These are phyloP conservation scores for Neurospora sublineolata DNA, from an alignment of 495 filamentous ascomycete species.

Conservation along the genomic window DNA sequence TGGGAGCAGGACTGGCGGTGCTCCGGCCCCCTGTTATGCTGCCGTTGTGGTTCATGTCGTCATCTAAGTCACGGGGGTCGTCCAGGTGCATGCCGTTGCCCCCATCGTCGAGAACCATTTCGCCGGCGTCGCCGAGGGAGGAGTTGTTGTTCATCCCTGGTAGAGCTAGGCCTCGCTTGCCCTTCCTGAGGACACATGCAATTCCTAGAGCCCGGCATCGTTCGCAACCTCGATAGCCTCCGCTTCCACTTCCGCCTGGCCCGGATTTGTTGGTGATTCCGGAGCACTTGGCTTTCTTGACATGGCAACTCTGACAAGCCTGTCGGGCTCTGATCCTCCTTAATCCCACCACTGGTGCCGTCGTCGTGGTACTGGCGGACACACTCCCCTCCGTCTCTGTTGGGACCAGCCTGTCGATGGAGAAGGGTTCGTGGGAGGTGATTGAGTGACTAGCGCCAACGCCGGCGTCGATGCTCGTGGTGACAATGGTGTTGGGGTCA, in stretches of 20 bases:
- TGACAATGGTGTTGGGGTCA: conserved; percentile 23
- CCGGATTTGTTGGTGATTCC: conserved; percentile 28
- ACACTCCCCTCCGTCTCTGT: conserved; percentile 3
- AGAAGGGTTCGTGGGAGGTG: neutral
- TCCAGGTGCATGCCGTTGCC: conserved; percentile 5
- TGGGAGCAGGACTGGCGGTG: neutral
- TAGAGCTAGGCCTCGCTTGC: conserved; percentile 27
- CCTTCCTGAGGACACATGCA: conserved; percentile 38
- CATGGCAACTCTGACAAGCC: conserved; percentile 38
- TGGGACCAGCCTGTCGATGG: neutral
- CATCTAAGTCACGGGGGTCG: neutral
- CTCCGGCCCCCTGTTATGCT: conserved; percentile 4
- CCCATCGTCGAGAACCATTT: neutral
- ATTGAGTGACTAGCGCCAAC: neutral
- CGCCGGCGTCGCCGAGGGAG: neutral
- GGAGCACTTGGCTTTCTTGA: conserved; percentile 37
- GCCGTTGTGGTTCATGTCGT: conserved; percentile 7
- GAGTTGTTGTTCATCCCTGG: neutral
- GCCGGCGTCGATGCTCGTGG: neutral
- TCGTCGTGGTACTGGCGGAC: conserved; percentile 17
- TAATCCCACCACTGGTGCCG: neutral
- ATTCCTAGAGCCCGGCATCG: conserved; percentile 35
- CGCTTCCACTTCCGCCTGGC: neutral
- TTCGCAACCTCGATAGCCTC: conserved; percentile 18
- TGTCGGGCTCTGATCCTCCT: conserved; percentile 27